Percentiles rank a stretch among this genome's conserved stretches.
Evolutionary conservation across 2,329 filamentous ascomycete genomes (phyloP).

Genomic region (Fusarium decemcellulare): DNA sequence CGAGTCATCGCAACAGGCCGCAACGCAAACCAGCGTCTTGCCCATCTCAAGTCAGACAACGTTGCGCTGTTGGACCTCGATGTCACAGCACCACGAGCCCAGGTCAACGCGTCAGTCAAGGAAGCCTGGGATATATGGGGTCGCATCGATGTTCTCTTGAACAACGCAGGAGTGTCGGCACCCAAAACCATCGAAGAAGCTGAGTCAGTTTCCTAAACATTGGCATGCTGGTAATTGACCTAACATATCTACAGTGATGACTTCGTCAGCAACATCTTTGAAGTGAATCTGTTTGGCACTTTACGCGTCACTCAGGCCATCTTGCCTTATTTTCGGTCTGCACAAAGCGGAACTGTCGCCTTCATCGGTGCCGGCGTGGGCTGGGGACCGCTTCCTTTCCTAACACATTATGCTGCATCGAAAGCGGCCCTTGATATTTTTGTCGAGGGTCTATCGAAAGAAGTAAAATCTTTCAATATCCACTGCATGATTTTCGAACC

Average conservation of each 20-base stretch:
- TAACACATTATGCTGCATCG: constrained; percentile 49
- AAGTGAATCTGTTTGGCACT: constrained; percentile 48
- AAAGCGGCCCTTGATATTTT: constrained; percentile 48
- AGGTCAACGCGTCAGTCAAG: constrained; percentile 41
- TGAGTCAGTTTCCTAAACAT: constrained; percentile 38
- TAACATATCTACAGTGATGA: constrained; percentile 35
- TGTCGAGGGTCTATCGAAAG: constrained; percentile 50
- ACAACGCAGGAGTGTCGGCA: constrained; percentile 52
- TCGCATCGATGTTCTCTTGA: constrained; percentile 51
- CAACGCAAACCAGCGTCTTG: constrained; percentile 43
- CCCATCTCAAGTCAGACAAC: constrained; percentile 44
- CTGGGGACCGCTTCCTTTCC: constrained; percentile 50
- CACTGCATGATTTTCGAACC: constrained; percentile 50
- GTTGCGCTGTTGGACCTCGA: constrained; percentile 51
- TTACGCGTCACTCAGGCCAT: constrained; percentile 46
- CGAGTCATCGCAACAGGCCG: constrained; percentile 50
- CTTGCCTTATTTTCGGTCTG: constrained; percentile 46
- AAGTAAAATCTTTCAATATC: constrained; percentile 47
- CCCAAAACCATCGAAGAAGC: constrained; percentile 49
- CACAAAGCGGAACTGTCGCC: constrained; percentile 42
- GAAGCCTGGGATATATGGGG: constrained; percentile 51
- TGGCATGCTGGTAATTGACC: not conserved
- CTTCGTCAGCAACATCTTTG: constrained; percentile 44
- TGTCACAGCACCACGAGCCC: constrained; percentile 37
- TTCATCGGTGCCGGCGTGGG: constrained; percentile 49